phyloP scores from a whole-genome alignment of 2,329 filamentous ascomycete species.

The Penicillium palitans region DNA sequence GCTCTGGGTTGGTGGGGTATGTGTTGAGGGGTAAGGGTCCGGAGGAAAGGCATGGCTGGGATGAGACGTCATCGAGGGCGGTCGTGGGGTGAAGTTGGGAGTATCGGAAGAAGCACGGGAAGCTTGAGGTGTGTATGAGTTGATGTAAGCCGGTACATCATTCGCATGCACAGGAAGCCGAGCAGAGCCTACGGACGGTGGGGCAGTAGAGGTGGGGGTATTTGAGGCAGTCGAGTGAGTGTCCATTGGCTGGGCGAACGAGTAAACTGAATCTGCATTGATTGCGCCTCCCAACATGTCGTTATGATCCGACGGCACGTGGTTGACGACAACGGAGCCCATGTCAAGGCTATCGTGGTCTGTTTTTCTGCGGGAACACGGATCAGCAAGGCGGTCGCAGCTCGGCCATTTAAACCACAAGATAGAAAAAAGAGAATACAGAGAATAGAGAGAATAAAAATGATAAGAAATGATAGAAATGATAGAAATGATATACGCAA shows the following conservation, averaged over 20 bases:
- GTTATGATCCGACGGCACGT: slow-evolving; percentile 71
- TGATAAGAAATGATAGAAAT: too few species aligned
- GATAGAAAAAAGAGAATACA: too few species aligned
- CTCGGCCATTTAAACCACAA: neutral
- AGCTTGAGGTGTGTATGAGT: slow-evolving; percentile 21
- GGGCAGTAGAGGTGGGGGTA: slow-evolving; percentile 40
- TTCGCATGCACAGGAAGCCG: slow-evolving; percentile 28
- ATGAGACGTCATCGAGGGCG: slow-evolving; percentile 54
- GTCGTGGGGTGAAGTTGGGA: slow-evolving; percentile 23
- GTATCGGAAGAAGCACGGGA: slow-evolving; percentile 27
- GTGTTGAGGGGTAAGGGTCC: slow-evolving; percentile 19
- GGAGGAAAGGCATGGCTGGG: slow-evolving; percentile 27
- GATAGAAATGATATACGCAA: neutral
- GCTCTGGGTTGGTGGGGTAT: slow-evolving; percentile 23
- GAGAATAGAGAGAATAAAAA: neutral
- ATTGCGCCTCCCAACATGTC: slow-evolving; percentile 60
- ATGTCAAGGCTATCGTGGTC: slow-evolving; percentile 48
- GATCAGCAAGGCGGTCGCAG: slow-evolving; percentile 16
- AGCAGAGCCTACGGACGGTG: slow-evolving; percentile 39
- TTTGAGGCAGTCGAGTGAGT: slow-evolving; percentile 25
- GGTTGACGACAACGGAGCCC: slow-evolving; percentile 63
- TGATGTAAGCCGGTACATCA: slow-evolving; percentile 41
- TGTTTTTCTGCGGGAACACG: slow-evolving; percentile 4
- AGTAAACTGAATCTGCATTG: slow-evolving; percentile 42
- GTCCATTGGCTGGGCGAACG: slow-evolving; percentile 16